Base-by-base conservation (phyloP, 1,284 basidiomycete species). In the Veloboletus limbatus region DNA sequence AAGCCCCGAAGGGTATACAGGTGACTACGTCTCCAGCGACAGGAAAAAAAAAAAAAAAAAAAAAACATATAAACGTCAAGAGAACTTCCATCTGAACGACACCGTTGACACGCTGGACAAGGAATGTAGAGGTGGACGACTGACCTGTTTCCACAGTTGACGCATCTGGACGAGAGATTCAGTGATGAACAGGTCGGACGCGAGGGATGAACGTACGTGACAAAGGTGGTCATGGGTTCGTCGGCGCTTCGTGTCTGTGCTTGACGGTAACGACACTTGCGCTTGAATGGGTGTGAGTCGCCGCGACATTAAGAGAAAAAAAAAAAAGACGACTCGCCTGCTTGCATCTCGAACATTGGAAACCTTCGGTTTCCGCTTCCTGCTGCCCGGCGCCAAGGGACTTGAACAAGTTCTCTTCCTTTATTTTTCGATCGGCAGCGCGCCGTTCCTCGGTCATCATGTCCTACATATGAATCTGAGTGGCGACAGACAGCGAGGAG, bases 271-370 rank as follows among this genome's bases (percentile, higher is more conserved):
- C 88, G 82, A 58, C 91, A 93, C 71, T 93, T 92, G 56, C 90
- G 74, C 82, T n/a, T 90, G 57, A n/a, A 56, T 48, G 52, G 48
- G 36, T 9, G 44, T 54, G 21, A 54, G 24, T 34, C 24, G 13
- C 1, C 13, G 14, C 4, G 30, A n/a, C 3, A 24, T 13, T n/a
- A n/a, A n/a, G n/a, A n/a, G n/a, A n/a, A n/a, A n/a, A n/a, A n/a
- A n/a, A 3, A 2, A 37, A 28, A 10, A 14, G 24, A 27, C 10
- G 21, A 56, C 70, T 41, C 39, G 79, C 82, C 75, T 92, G 85
- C 55, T 91, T 92, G 81, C 96, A 99, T 58, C 91, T 81, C 16
- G 82, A 78, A 62, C 97, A 99, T 67, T 98, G 93, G 88, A 99
- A 99, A 2, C 93, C 93, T 57, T 96, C 93, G 0, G 97, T 99